Conservation (phyloP, 805 yeast genomes). For the Cyberlindnera americana region DNA sequence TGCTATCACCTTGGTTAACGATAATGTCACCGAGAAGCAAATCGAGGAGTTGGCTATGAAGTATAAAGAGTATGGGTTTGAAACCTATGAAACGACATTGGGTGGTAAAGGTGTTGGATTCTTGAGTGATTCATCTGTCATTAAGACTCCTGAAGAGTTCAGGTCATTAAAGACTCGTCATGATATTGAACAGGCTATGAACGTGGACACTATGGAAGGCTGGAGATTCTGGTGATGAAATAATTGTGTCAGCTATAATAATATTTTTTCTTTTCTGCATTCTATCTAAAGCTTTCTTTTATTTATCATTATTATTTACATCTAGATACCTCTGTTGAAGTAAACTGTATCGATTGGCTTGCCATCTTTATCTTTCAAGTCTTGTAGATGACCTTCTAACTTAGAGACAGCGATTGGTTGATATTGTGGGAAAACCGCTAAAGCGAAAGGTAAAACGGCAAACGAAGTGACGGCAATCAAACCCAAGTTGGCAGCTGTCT, state of each 20-base stretch:
- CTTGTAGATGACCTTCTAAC: constrained; percentile 63
- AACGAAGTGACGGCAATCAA: constrained; percentile 83
- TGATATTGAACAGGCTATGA: constrained; percentile 46
- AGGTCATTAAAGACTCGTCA: constrained; percentile 37
- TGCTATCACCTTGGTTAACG: constrained; percentile 76
- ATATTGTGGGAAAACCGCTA: constrained; percentile 93
- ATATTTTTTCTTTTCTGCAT: too few relatives aligned
- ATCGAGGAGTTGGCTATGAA: constrained; percentile 35
- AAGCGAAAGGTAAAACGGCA: constrained; percentile 87
- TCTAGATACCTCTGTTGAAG: constrained; percentile 90
- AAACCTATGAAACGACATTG: constrained; percentile 71
- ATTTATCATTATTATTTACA: not conserved
- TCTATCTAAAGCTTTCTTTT: not conserved
- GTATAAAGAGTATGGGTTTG: constrained; percentile 51
- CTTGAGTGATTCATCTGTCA: constrained; percentile 20
- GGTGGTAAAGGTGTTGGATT: constrained; percentile 91
- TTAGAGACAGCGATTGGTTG: constrained; percentile 53
- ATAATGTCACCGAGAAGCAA: constrained; percentile 30
- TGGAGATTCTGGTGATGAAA: constrained; percentile 61
- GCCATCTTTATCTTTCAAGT: constrained; percentile 61
- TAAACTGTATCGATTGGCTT: constrained; percentile 55
- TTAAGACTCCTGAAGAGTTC: constrained; percentile 34
- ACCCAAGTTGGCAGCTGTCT: constrained; percentile 76
- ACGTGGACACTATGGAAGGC: constrained; percentile 37
- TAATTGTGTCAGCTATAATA: not conserved